Base-by-base conservation (phyloP, 2,329 filamentous ascomycete genomes). In the Fusarium chlamydosporum region DNA sequence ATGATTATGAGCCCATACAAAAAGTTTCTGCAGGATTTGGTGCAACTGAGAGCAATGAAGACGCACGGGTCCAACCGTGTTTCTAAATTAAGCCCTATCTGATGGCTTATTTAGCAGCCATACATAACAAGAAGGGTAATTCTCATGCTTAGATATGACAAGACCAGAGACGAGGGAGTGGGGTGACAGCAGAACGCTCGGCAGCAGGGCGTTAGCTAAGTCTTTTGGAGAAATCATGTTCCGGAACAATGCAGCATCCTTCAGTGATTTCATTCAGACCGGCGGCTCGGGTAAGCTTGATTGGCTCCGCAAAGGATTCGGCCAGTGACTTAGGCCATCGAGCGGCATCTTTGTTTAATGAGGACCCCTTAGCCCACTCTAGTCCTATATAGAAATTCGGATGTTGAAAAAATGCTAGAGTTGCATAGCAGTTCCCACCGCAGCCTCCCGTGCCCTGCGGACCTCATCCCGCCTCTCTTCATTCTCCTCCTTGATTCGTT, bases 401-500 rank as follows among this genome's bases (percentile, higher is more conserved):
- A 35, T 20, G 23, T 50, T 55, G 47, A 64, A 23, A 23, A 42
- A 50, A 31, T 37, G 35, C 43, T 62, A 84, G 47, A 79, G 77
- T 76, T 90, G 88, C 87, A 88, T 87, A 4, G 82, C 79, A 13
- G 82, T 81, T 13, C 87, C 88, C 4, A 88, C 72, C 3, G 84
- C 88, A 65, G 87, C 86, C 73, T 91, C 87, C 46, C 82, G 82
- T 16, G 83, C 79, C 67, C 79, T 83, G 58, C 88, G 83, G 45
- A 84, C 74, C 31, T 80, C 77, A 23, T 89, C 85, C 64, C 89
- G 84, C 66, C 81, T 83, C 58, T 89, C 87, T 54, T 89, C 85
- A 16, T 82, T 82, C 75, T 90, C 87, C 73, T 92, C 90, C 71
- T 87, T 88, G 48, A 93, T 78, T 67, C 86, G 82, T 55, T 87